Conservation (phyloP, 164 flowering plant genomes). For the Akebia trifoliata region DNA sequence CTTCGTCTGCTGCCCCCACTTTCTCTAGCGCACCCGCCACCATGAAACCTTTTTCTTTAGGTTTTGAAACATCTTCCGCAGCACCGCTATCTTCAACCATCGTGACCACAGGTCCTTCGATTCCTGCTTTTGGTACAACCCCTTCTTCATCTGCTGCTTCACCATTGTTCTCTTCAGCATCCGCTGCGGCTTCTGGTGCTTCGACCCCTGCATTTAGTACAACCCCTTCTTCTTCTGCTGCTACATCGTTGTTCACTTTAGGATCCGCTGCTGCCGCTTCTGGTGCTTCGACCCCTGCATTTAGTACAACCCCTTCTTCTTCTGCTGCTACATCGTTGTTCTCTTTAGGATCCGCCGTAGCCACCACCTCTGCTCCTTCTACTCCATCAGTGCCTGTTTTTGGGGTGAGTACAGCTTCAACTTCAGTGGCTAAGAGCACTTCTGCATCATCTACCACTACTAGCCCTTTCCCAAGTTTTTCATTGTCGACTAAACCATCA, state of each 20-base stretch:
- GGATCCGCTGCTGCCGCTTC: conserved; percentile 22
- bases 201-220: conserved; percentile 24
- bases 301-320: conserved; percentile 17
- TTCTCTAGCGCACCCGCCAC: conserved; percentile 19
- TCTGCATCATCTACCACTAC: conserved; percentile 24
- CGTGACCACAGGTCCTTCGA: conserved; percentile 29
- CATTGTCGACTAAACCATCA: conserved; percentile 31
- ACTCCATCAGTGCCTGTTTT: conserved; percentile 25
- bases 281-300: conserved; percentile 25
- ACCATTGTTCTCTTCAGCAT: conserved; percentile 17
- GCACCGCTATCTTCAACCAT: conserved; percentile 34
- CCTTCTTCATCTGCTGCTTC: conserved; percentile 21
- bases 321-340: conserved; percentile 18
- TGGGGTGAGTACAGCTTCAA: conserved; percentile 14
- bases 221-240: conserved; percentile 22
- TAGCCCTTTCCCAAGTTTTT: conserved; percentile 35
- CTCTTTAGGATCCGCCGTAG: conserved; percentile 20
- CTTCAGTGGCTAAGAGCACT: conserved; percentile 27
- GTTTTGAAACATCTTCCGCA: conserved; percentile 33
- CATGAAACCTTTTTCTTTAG: conserved; percentile 19
- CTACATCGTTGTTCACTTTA: conserved; percentile 15
- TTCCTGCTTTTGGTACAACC: conserved; percentile 21
- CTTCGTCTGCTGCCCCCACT: conserved; percentile 16
- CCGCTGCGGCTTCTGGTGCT: conserved; percentile 17
- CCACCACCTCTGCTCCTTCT: conserved; percentile 14